A percentile compares a stretch with the other conserved stretches of the same genome.
phyloP scores from a whole-genome alignment of 306 rosid species.

The Rosa chinensis region DNA sequence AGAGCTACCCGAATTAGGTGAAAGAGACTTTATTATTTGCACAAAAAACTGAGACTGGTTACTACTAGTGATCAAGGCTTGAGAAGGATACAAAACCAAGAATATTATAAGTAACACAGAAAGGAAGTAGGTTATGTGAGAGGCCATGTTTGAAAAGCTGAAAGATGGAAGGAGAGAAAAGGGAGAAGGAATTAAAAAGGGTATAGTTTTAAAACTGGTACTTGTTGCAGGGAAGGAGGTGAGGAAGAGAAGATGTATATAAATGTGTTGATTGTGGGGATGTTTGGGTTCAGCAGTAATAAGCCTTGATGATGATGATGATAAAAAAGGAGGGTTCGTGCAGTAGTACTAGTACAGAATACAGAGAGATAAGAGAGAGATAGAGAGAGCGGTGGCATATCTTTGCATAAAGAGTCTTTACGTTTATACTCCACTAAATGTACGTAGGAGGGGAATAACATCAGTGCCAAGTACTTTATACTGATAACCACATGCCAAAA shows the following conservation, averaged over 20 bases:
- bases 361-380: background rate
- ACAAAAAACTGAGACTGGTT: slow-evolving; percentile 51
- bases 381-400: slow-evolving; percentile 29
- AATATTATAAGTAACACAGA: slow-evolving; percentile 24
- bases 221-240: slow-evolving; percentile 36
- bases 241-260: slow-evolving; percentile 53
- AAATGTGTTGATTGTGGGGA: slow-evolving; percentile 55
- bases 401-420: slow-evolving; percentile 76
- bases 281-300: slow-evolving; percentile 39
- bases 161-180: slow-evolving; percentile 14
- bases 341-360: slow-evolving; percentile 11
- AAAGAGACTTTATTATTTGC: slow-evolving; percentile 47
- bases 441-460: slow-evolving; percentile 38
- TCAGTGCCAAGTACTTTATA: slow-evolving; percentile 38
- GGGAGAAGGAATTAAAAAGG: slow-evolving; percentile 13
- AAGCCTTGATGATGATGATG: slow-evolving; percentile 18
- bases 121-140: slow-evolving; percentile 31
- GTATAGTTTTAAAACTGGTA: slow-evolving; percentile 29
- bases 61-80: slow-evolving; percentile 10
- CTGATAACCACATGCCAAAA: slow-evolving; percentile 16
- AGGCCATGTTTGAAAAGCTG: slow-evolving; percentile 35
- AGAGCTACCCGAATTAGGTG: slow-evolving; percentile 43
- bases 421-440: slow-evolving; percentile 64
- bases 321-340: slow-evolving; percentile 56
- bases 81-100: slow-evolving; percentile 25